phyloP scores from a whole-genome alignment of 768 basidiomycete species.

The Amanita exitialis region DNA sequence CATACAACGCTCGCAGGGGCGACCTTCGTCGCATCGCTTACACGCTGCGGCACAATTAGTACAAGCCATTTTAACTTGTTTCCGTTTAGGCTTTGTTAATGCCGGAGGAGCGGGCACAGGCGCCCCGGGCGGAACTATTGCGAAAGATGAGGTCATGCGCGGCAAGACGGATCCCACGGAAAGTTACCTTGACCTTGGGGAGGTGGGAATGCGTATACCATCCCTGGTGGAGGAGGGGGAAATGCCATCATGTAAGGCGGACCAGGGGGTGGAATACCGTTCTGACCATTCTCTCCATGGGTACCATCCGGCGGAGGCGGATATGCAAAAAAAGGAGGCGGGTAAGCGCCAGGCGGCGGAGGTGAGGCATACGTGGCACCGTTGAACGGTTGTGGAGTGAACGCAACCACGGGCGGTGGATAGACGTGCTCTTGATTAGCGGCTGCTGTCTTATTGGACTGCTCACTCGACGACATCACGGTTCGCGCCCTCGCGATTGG shows the following conservation, averaged over 20 bases:
- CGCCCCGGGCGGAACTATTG: constrained; percentile 13
- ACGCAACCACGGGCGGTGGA: constrained; percentile 20
- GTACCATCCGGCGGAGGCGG: constrained; percentile 30
- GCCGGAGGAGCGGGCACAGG: constrained; percentile 17
- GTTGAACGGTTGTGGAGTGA: constrained; percentile 23
- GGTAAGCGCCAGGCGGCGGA: constrained; percentile 25
- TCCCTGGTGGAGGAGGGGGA: constrained; percentile 27
- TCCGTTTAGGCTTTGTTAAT: constrained; percentile 53
- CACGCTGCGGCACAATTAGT: constrained; percentile 84
- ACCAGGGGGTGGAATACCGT: constrained; percentile 19
- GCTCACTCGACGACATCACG: constrained; percentile 22
- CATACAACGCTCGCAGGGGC: constrained; percentile 84
- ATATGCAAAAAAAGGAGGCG: constrained; percentile 30
- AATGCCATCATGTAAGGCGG: constrained; percentile 31
- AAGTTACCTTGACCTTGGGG: constrained; percentile 28
- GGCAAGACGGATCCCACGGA: constrained; percentile 3
- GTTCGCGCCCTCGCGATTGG: not conserved
- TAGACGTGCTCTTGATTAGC: constrained; percentile 22
- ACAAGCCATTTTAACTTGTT: constrained; percentile 88
- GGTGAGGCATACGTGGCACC: constrained; percentile 21
- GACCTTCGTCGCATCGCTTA: constrained; percentile 81
- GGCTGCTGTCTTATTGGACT: constrained; percentile 18
- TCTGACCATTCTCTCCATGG: constrained; percentile 23
- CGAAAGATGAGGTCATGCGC: not conserved
- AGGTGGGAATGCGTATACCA: constrained; percentile 34